phyloP scores from a whole-genome alignment of 2,329 filamentous ascomycete genomes.

The Pyrenophora tritici-repentis region DNA sequence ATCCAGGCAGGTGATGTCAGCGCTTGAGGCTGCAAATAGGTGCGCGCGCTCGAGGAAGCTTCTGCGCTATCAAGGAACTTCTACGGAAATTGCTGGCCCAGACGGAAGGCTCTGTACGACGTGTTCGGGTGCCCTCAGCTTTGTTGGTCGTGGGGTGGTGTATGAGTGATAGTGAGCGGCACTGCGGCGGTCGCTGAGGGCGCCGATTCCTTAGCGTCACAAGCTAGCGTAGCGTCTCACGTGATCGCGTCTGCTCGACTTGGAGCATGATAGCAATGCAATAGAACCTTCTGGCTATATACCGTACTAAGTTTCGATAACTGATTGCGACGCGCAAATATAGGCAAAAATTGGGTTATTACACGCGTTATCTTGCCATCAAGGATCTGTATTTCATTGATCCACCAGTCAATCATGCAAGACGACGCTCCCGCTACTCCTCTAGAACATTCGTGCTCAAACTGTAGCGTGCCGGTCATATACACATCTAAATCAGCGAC shows the following conservation, averaged over 20 bases:
- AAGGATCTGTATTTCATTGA: too few relatives aligned
- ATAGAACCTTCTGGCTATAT: neutral
- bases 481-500: constrained; percentile 35
- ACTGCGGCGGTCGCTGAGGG: constrained; percentile 18
- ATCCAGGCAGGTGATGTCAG: constrained; percentile 36
- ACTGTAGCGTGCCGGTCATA: neutral
- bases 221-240: constrained; percentile 15
- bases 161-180: constrained; percentile 29
- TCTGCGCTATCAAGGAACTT: constrained; percentile 27
- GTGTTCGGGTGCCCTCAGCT: constrained; percentile 36
- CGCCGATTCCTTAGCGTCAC: constrained; percentile 14
- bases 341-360: neutral
- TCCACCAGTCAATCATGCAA: neutral
- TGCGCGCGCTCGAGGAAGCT: constrained; percentile 32
- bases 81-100: constrained; percentile 29
- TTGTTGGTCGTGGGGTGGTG: constrained; percentile 41
- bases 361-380: neutral
- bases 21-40: constrained; percentile 34
- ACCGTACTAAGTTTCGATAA: too few relatives aligned
- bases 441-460: neutral
- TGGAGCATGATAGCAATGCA: neutral
- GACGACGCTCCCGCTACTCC: neutral
- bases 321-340: too few relatives aligned
- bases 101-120: constrained; percentile 40
- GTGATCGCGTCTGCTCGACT: constrained; percentile 1